phyloP scores from a whole-genome alignment of 306 rosid genomes.

The Oemleria cerasiformis region DNA sequence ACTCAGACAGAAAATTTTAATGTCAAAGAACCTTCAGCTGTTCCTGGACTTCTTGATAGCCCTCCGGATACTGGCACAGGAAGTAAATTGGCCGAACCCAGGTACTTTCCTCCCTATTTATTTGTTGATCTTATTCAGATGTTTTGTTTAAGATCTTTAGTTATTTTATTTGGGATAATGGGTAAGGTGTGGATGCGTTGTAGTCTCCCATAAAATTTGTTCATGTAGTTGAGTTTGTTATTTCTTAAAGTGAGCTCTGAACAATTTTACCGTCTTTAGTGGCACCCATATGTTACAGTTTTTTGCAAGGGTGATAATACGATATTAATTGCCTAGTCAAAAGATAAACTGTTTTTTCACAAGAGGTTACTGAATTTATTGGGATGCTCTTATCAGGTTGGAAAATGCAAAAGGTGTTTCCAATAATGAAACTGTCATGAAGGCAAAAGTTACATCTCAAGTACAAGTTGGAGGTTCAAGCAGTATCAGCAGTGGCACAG shows the following conservation, averaged over 20 bases:
- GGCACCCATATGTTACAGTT: no score
- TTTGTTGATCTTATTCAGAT: not conserved
- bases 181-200: not conserved
- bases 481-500: slow-evolving; percentile 30
- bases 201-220: not conserved
- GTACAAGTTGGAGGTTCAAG: slow-evolving; percentile 38
- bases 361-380: slow-evolving; percentile 7
- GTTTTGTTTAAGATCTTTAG: not conserved
- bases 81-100: slow-evolving; percentile 33
- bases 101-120: slow-evolving; percentile 45
- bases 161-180: not conserved
- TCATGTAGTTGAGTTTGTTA: not conserved
- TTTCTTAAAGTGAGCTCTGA: no score
- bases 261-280: no score
- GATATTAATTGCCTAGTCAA: not conserved
- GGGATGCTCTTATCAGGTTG: slow-evolving; percentile 42
- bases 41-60: slow-evolving; percentile 22
- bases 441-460: slow-evolving; percentile 31
- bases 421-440: slow-evolving; percentile 41
- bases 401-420: slow-evolving; percentile 34
- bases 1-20: slow-evolving; percentile 27
- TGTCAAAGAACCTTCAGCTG: slow-evolving; percentile 41
- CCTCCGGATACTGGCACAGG: slow-evolving; percentile 32
- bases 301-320: no score
- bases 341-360: slow-evolving; percentile 9